Base-by-base conservation (phyloP, 2,329 filamentous ascomycete genomes). In the Sphaerulina vaccinii region DNA sequence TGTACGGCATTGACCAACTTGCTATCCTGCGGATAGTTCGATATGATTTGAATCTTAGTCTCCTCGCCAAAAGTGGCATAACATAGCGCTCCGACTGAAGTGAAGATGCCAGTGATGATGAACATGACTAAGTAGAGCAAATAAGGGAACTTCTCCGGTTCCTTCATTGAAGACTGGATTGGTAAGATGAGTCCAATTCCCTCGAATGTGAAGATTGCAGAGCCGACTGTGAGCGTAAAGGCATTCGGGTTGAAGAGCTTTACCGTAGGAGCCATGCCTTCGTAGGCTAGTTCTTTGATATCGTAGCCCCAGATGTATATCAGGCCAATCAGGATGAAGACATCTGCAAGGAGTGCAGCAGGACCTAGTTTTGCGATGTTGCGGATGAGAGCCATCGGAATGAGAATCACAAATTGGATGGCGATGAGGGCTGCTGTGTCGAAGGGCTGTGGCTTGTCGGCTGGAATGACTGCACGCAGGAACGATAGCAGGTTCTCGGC, bases 141-240 rank as follows among this genome's bases (percentile, higher is more conserved):
- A 51, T 74, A 75, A 60, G 81, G 78, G 61, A 90, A 90, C 15
- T 83, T 77, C 56, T 87, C 75, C 0, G 86, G 86, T 52, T 83
- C 75, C 62, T 80, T 81, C 86, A 90, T 90, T 51, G 83, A 86
- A 7, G 84, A 86, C 65, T 89, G 85, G 48, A 90, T 90, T 0
- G 86, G 86, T 7, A 90, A 73, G 57, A 90, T 88, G 19, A 90
- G 79, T 1, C 86, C 86, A 40, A 90, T 89, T 41, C 86, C 86
- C 66, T 90, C 86, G 60, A 88, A 90, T 0, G 86, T 88, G 71
- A 89, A 90, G 64, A 90, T 88, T 32, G 85, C 82, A 1, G 84
- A 82, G 46, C 86, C 86, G 41, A 90, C 79, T 21, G 85, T 89
- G 48, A 89, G 73, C 0, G 86, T 85, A 65, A 85, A 89, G 50